Evolutionary conservation across 2,329 filamentous ascomycete genomes (phyloP).

Genomic region (Xylariaceae sp.): DNA sequence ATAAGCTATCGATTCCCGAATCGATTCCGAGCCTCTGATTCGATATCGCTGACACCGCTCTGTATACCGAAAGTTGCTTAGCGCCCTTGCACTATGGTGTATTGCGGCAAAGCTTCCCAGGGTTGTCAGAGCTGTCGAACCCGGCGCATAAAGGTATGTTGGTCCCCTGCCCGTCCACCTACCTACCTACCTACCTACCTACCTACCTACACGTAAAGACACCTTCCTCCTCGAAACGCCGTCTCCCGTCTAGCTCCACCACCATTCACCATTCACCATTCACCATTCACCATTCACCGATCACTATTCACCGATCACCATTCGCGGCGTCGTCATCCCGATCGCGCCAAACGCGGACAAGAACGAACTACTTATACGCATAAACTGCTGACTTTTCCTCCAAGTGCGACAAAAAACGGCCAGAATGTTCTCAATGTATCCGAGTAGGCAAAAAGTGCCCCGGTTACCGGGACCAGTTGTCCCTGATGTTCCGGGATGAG

Average conservation of each 20-base stretch:
- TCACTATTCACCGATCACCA: not conserved
- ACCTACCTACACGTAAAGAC: not conserved
- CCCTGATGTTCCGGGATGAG: constrained; percentile 62
- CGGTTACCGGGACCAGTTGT: constrained; percentile 59
- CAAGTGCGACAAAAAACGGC: constrained; percentile 56
- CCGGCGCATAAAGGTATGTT: constrained; percentile 49
- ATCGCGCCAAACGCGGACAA: not conserved
- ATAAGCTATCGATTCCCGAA: constrained; percentile 10
- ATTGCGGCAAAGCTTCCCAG: constrained; percentile 52
- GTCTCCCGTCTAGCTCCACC: not conserved
- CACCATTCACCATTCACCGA: too few species aligned
- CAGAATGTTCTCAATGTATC: constrained; percentile 58
- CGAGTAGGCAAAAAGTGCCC: constrained; percentile 56
- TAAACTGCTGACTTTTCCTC: constrained; percentile 9
- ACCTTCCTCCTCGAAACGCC: not conserved
- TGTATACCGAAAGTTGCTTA: constrained; percentile 17
- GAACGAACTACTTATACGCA: not conserved
- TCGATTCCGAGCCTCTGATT: constrained; percentile 19
- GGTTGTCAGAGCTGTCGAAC: constrained; percentile 50
- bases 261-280: too few species aligned
- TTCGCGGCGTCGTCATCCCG: not conserved
- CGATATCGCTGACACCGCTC: constrained; percentile 21
- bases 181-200: not conserved
- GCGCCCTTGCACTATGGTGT: constrained; percentile 41
- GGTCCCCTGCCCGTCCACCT: not conserved